These are phyloP conservation scores for Lodderomyces parapsilosis DNA, from an alignment of 1,139 yeast species.

Conservation along the genomic window DNA sequence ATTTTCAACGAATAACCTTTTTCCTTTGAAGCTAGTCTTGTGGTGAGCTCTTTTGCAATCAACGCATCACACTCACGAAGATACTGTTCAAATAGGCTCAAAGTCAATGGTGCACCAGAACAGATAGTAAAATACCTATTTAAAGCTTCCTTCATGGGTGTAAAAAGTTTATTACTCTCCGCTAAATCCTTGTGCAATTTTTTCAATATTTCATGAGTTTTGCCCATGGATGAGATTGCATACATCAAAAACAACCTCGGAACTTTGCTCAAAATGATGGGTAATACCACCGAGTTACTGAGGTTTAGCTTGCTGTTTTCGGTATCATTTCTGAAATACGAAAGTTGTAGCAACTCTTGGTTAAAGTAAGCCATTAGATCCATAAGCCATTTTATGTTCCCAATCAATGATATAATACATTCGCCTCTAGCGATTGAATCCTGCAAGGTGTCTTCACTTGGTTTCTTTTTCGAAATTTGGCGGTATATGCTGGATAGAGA, in stretches of 20 bases:
- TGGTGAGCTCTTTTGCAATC: slow-evolving; percentile 29
- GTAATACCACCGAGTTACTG: slow-evolving; percentile 43
- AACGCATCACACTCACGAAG: slow-evolving; percentile 49
- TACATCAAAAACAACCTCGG: slow-evolving; percentile 70
- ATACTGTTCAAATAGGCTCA: slow-evolving; percentile 62
- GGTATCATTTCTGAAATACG: slow-evolving; percentile 22
- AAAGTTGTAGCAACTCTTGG: slow-evolving; percentile 59
- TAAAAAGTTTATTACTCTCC: slow-evolving; percentile 42
- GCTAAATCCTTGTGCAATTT: slow-evolving; percentile 42
- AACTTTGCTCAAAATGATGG: slow-evolving; percentile 61
- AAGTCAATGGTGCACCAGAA: slow-evolving; percentile 54
- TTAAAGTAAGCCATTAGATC: slow-evolving; percentile 65
- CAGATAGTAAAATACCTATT: slow-evolving; percentile 54
- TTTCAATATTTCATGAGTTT: slow-evolving; percentile 60
- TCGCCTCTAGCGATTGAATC: slow-evolving; percentile 60
- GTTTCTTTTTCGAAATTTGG: slow-evolving; percentile 52
- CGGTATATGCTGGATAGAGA: slow-evolving; percentile 62
- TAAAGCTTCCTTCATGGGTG: slow-evolving; percentile 56
- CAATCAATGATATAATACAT: slow-evolving; percentile 59
- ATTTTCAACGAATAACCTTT: slow-evolving; percentile 39
- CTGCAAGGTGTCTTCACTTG: slow-evolving; percentile 47
- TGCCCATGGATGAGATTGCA: slow-evolving; percentile 66
- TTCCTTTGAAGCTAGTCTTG: slow-evolving; percentile 23
- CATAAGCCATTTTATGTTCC: slow-evolving; percentile 76
- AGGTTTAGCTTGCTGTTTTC: slow-evolving; percentile 24